Evolutionary conservation across 2,329 filamentous ascomycete species (phyloP), one percentile per base, ranked within the genome.

Genomic region (Exophiala spinifera): DNA sequence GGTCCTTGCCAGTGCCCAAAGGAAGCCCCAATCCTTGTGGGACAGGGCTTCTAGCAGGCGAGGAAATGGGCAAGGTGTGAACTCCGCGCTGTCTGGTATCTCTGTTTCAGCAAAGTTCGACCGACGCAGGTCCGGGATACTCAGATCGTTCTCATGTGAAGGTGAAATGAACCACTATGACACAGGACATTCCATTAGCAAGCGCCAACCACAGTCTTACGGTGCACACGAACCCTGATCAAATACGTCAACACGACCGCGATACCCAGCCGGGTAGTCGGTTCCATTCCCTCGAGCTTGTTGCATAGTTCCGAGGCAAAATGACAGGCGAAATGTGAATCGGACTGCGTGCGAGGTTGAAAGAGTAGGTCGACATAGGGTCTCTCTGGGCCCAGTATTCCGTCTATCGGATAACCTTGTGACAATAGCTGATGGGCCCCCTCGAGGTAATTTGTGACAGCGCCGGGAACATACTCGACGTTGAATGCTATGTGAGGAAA

Each of bases 1-100:
- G 21, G 49, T 54, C 37, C 37, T 45, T 14, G 46, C 39, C 31
- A 54, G 17, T 6, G 33, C 31, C 2, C 39, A 23, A 11, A 54
- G 23, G 23, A 54, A 54, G 10, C 46, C 28, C 11, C 51, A 28
- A 20, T 54, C n/a, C 15, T 20, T 34, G 10, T 45, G 46, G 20
- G 46, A 54, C 21, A 54, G 51, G 14, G 51, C 42, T 23, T 54
- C 51, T 3, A 46, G 45, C 25, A 54, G n/a, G 15, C 33, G 28
- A 3, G 39, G 51, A 45, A 54, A 45, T 14, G 51, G 51, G 21
- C 51, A 54, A n/a, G 50, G 46, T 21, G 45, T 46, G n/a, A 54
- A 36, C 2, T 34, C 42, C 2, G 46, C 46, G 40, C 51, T 46
- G 25, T 54, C 46, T 15, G 51, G 46, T 14, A 50, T 46, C 10